Conservation (phyloP, 192 early-diverging fungal species). For the Linnemannia schmuckeri region DNA sequence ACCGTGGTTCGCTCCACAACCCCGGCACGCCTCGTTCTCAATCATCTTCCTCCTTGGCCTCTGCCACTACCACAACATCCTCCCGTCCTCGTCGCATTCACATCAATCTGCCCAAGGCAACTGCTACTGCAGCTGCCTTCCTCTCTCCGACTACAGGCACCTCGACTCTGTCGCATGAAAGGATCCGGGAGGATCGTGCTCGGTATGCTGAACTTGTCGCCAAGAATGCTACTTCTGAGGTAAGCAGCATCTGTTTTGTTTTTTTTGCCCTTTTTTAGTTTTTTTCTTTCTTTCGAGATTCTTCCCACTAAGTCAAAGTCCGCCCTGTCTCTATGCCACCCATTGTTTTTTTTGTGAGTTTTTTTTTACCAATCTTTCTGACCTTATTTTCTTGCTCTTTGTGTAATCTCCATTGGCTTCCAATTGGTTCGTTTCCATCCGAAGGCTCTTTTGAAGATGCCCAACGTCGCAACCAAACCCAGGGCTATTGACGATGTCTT, state of each 20-base stretch:
- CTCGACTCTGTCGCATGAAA: slow-evolving; percentile 2
- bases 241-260: neutral
- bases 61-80: neutral
- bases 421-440: slow-evolving; percentile 4
- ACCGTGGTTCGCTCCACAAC: slow-evolving; percentile 12
- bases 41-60: slow-evolving; percentile 26
- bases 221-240: slow-evolving; percentile 40
- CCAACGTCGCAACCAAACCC: slow-evolving; percentile 41
- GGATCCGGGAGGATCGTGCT: slow-evolving; percentile 11
- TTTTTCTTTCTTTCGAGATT: neutral
- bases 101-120: slow-evolving; percentile 35
- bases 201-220: slow-evolving; percentile 29
- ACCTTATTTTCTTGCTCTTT: neutral
- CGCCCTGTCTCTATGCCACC: neutral
- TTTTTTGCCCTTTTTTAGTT: neutral
- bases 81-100: slow-evolving; percentile 40
- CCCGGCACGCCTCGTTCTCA: slow-evolving; percentile 28
- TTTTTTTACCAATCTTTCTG: neutral
- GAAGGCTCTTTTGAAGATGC: slow-evolving; percentile 48
- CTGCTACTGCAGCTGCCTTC: slow-evolving; percentile 17
- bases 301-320: neutral
- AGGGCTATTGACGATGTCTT: slow-evolving; percentile 24
- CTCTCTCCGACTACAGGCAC: slow-evolving; percentile 7
- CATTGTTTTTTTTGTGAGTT: neutral
- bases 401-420: neutral